Conservation (phyloP, 1,284 basidiomycete species). For the Pascua guehoae region DNA sequence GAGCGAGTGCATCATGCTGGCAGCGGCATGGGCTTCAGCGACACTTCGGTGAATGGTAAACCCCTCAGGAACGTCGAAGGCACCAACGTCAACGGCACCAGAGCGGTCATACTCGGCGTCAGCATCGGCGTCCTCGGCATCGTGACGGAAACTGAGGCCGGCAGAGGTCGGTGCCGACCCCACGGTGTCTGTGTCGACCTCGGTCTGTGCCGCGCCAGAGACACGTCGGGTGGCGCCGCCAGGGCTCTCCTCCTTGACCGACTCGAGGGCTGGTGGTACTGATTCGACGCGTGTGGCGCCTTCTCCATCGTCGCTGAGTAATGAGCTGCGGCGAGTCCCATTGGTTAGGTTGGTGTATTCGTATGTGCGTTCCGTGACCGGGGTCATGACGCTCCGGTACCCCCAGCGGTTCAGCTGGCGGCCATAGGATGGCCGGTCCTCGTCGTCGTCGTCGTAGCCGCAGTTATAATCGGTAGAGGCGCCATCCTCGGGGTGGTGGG, state of each 20-base stretch:
- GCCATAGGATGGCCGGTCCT: conserved; percentile 55
- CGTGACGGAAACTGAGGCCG: too few species aligned
- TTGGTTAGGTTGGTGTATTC: conserved; percentile 67
- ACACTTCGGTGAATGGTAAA: conserved; percentile 37
- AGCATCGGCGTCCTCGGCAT: neutral
- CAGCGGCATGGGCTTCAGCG: neutral
- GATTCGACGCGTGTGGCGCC: neutral
- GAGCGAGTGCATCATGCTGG: conserved; percentile 23
- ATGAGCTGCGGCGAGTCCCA: conserved; percentile 1
- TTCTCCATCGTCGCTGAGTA: neutral
- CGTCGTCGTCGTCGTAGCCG: conserved; percentile 21
- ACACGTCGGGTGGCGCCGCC: neutral
- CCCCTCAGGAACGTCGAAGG: conserved; percentile 46
- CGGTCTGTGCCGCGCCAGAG: neutral
- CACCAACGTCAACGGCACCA: conserved; percentile 17
- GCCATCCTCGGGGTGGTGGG: neutral
- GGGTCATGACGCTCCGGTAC: conserved; percentile 77
- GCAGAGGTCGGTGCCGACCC: too few species aligned
- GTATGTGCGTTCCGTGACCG: conserved; percentile 85
- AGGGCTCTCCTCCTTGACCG: conserved; percentile 11
- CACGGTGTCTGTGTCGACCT: too few species aligned
- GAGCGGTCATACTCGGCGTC: conserved; percentile 9
- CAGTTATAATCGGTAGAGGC: neutral
- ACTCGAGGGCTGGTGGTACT: neutral
- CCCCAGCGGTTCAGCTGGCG: conserved; percentile 60